A percentile compares a stretch with the other conserved stretches of the same genome.
phyloP scores from a whole-genome alignment of 352 stramenopile genomes.

The Achlya hypogyna region DNA sequence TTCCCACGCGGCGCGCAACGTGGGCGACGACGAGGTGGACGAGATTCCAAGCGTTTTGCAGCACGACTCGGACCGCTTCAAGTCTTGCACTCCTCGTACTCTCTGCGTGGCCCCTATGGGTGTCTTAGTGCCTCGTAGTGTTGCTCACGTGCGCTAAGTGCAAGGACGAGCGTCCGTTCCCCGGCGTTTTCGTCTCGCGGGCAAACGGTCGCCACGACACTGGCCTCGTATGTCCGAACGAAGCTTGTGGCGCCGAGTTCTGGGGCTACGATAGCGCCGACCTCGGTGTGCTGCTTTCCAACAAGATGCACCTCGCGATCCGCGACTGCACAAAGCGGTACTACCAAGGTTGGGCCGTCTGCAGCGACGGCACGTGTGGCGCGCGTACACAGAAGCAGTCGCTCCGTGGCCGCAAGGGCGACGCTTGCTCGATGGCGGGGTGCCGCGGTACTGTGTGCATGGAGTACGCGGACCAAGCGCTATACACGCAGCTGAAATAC shows the following conservation, averaged over 20 bases:
- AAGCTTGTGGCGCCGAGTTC: slow-evolving; percentile 64
- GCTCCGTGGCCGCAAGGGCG: slow-evolving; percentile 78
- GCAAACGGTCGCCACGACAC: slow-evolving; percentile 24
- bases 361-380: slow-evolving; percentile 93
- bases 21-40: slow-evolving; percentile 73
- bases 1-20: slow-evolving; percentile 61
- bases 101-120: not conserved
- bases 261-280: slow-evolving; percentile 79
- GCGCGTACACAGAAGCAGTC: slow-evolving; percentile 93
- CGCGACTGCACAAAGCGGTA: slow-evolving; percentile 76
- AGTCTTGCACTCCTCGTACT: slow-evolving; percentile 70
- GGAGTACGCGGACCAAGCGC: slow-evolving; percentile 81
- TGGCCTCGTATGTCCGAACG: slow-evolving; percentile 52
- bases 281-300: slow-evolving; percentile 65
- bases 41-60: slow-evolving; percentile 84
- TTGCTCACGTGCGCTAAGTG: slow-evolving; percentile 52
- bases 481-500: slow-evolving; percentile 97
- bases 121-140: slow-evolving; percentile 1
- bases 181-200: slow-evolving; percentile 53
- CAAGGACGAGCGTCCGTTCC: slow-evolving; percentile 50
- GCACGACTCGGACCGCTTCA: slow-evolving; percentile 84
- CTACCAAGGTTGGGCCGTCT: slow-evolving; percentile 87
- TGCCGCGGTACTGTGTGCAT: slow-evolving; percentile 87
- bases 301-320: slow-evolving; percentile 72
- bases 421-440: slow-evolving; percentile 85